A percentile compares a stretch with the other conserved stretches of the same genome.
phyloP scores from a whole-genome alignment of 2,329 filamentous ascomycete species.

The Phyllosticta paracitricarpa region DNA sequence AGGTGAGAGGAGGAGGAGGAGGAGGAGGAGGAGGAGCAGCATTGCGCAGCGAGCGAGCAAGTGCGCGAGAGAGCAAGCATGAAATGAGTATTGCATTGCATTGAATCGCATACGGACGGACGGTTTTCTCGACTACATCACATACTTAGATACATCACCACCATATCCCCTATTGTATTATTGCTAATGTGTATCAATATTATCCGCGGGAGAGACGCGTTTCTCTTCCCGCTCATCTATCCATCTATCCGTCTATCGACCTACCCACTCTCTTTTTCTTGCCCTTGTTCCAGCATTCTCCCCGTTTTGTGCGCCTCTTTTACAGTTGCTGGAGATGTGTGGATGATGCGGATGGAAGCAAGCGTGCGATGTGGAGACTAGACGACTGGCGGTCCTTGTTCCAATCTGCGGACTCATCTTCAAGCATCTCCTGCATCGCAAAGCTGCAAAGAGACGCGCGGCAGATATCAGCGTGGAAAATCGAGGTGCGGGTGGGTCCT shows the following conservation, averaged over 20 bases:
- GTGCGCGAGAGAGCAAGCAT: neutral
- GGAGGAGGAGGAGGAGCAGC: neutral
- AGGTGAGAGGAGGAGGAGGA: too few species aligned
- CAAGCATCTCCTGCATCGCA: neutral
- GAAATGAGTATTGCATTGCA: neutral
- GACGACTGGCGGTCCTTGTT: neutral
- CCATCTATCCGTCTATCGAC: too few species aligned
- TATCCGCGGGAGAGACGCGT: neutral
- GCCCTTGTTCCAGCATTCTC: too few species aligned
- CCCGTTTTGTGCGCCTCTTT: too few species aligned
- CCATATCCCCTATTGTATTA: neutral
- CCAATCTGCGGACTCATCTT: neutral
- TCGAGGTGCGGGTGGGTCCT: neutral
- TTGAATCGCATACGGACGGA: neutral
- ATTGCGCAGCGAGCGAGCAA: neutral
- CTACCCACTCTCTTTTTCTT: too few species aligned
- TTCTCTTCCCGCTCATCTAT: neutral
- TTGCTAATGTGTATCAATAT: neutral
- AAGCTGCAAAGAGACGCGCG: neutral
- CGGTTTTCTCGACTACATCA: neutral
- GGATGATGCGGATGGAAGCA: too few species aligned
- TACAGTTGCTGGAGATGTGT: too few species aligned
- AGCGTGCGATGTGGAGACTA: too few species aligned
- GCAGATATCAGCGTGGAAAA: neutral
- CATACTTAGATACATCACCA: neutral